Base-by-base conservation (phyloP, 768 basidiomycete genomes). In the Crassisporium funariophilum region DNA sequence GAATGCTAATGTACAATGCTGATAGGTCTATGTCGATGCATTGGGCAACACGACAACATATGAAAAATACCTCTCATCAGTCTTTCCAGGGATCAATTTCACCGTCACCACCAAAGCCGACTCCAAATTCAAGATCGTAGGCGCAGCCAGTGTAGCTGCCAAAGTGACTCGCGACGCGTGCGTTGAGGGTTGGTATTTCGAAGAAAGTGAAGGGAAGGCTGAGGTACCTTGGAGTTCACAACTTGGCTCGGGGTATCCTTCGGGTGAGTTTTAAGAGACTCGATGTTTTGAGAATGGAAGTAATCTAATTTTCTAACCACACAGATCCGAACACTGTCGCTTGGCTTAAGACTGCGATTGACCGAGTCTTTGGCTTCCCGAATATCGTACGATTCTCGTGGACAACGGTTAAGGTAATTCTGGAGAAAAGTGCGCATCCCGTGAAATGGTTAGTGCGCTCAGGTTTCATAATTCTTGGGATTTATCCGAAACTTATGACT, bases 131-230 rank as follows among this genome's bases (percentile, higher is more conserved):
- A 97, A 94, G 60, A 95, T 99, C 49, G 97, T 99, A 49, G 88
- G 92, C 16, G 97, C 97, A 5, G 97, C 95, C 1, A 93, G 91
- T 63, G 91, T 98, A n/a, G 93, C 93, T 2, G 97, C 97, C 2
- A 99, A 99, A 68, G 94, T 95, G 20, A 98, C 95, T 0, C 76
- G 95, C 46, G 95, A 98, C 59, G 83, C 86, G 5, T 93, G 92
- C 66, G 74, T 98, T 15, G 86, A 95, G 50, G 76, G 77, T 3
- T 98, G 95, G 95, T 60, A 74, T 8, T 95, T 85, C 53, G 82
- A 89, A 64, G 90, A 91, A 59, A 72, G 68, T 22, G 59, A 60
- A 8, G 60, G 64, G 2, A 55, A 62, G 29, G 44, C 48, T 4
- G 50, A 50, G 36, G 19, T 44, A 15, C 53, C 53, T 11, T 72